Percentiles rank a stretch among this genome's conserved stretches.
Conservation (phyloP, 306 rosid species). For the Prunus mume region DNA sequence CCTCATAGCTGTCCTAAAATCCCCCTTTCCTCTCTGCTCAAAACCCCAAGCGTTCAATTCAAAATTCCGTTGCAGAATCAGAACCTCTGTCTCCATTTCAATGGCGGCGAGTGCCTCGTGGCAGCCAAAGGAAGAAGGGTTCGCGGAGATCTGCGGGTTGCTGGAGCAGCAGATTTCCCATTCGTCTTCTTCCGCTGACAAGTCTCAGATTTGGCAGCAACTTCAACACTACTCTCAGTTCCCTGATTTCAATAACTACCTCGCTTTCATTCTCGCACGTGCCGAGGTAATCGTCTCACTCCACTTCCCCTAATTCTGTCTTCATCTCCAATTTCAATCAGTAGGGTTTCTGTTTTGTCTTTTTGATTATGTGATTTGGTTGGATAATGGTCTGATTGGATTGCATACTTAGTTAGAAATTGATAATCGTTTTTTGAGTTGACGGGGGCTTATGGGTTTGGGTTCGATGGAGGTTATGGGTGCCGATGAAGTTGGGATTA, state of each 20-base stretch:
- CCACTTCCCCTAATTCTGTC: slow-evolving; percentile 1
- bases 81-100: background rate
- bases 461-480: background rate
- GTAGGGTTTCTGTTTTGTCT: background rate
- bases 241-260: slow-evolving; percentile 96
- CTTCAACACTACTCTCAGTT: slow-evolving; percentile 84
- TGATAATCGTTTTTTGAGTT: background rate
- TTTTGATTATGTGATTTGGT: background rate
- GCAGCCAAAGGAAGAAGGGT: slow-evolving; percentile 94
- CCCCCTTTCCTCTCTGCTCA: background rate
- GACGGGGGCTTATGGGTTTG: background rate
- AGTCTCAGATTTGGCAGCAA: slow-evolving; percentile 98
- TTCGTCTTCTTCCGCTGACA: slow-evolving; percentile 71
- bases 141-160: slow-evolving; percentile 87
- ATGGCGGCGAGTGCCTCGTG: slow-evolving; percentile 77
- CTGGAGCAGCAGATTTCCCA: slow-evolving; percentile 96
- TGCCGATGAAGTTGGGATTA: background rate
- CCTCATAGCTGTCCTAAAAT: slow-evolving; percentile 2
- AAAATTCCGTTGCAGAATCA: slow-evolving; percentile 1
- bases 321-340: background rate
- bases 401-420: background rate
- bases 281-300: slow-evolving; percentile 59
- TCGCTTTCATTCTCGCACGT: slow-evolving; percentile 82
- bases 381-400: slow-evolving; percentile 9
- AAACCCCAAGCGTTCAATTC: slow-evolving; percentile 5